Conservation (phyloP, 768 basidiomycete species). For the Symmetrospora coprosmae region DNA sequence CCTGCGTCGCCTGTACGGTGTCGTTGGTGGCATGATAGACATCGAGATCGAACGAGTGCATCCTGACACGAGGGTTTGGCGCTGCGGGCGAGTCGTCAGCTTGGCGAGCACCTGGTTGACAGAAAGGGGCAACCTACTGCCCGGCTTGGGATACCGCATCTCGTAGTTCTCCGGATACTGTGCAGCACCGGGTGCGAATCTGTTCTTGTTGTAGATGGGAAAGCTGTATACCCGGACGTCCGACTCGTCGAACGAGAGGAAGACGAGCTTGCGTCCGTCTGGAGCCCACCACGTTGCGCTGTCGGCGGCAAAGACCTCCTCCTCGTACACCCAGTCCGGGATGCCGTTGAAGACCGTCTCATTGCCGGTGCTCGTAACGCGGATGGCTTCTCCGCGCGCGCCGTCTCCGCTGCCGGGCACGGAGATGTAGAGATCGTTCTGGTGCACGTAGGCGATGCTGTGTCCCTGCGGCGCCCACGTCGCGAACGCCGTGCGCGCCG, state of each 20-base stretch:
- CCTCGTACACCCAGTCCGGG: constrained; percentile 95
- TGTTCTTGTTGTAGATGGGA: constrained; percentile 61
- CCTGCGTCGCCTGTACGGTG: background rate
- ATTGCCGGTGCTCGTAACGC: constrained; percentile 67
- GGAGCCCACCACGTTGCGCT: constrained; percentile 87
- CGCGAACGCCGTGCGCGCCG: constrained; percentile 52
- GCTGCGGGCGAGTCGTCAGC: background rate
- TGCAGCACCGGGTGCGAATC: constrained; percentile 13
- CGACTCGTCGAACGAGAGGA: constrained; percentile 75
- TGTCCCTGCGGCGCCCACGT: constrained; percentile 73
- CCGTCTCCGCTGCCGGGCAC: constrained; percentile 20
- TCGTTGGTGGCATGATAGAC: constrained; percentile 45
- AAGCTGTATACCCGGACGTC: constrained; percentile 70
- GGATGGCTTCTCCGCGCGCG: constrained; percentile 43
- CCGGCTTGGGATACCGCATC: constrained; percentile 77
- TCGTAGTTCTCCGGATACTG: constrained; percentile 34
- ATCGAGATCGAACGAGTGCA: constrained; percentile 66
- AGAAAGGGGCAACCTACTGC: constrained; percentile 41
- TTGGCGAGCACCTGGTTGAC: constrained; percentile 19
- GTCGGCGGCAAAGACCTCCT: constrained; percentile 64
- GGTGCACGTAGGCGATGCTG: constrained; percentile 68
- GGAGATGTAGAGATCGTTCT: constrained; percentile 72
- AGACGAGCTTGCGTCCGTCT: constrained; percentile 55
- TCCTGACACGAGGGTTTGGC: constrained; percentile 67
- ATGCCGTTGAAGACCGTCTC: constrained; percentile 81